These are phyloP conservation scores for Taphrina pruni DNA, from an alignment of 1,139 yeast genomes.

Conservation along the genomic window DNA sequence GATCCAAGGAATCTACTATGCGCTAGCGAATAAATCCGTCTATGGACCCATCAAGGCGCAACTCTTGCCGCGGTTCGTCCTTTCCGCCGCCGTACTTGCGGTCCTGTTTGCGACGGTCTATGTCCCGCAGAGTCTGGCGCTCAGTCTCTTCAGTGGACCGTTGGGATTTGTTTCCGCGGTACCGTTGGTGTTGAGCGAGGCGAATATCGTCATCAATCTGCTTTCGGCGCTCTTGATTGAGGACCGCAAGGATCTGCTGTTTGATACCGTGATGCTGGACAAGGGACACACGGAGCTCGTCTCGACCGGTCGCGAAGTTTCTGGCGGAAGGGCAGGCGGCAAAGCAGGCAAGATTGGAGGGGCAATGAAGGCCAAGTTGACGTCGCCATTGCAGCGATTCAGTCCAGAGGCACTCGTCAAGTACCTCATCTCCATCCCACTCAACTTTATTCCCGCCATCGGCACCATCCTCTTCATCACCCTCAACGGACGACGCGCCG, in stretches of 20 bases:
- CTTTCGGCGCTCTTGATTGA: conserved; percentile 19
- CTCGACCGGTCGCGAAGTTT: conserved; percentile 23
- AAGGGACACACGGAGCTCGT: conserved; percentile 33
- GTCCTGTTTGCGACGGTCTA: conserved; percentile 35
- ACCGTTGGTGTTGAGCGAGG: conserved; percentile 35
- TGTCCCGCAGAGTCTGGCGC: conserved; percentile 33
- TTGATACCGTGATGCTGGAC: conserved; percentile 37
- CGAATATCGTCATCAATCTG: conserved; percentile 23
- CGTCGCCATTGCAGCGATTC: conserved; percentile 22
- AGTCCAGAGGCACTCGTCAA: conserved; percentile 28
- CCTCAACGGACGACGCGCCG: conserved; percentile 36
- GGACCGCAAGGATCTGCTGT: conserved; percentile 22
- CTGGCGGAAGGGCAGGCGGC: background rate
- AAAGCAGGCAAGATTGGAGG: conserved; percentile 8
- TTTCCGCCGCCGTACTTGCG: conserved; percentile 20
- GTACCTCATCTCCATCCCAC: conserved; percentile 39
- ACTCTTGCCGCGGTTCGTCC: conserved; percentile 26
- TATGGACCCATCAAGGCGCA: conserved; percentile 27
- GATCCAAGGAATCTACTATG: conserved; percentile 33
- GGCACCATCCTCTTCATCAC: conserved; percentile 36
- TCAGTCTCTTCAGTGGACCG: conserved; percentile 38
- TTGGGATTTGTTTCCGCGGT: conserved; percentile 37
- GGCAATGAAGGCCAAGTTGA: conserved; percentile 33
- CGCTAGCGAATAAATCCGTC: conserved; percentile 18
- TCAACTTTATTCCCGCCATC: conserved; percentile 39